phyloP scores from a whole-genome alignment of 805 yeast genomes.

The Diddensiella caesifluorescens region DNA sequence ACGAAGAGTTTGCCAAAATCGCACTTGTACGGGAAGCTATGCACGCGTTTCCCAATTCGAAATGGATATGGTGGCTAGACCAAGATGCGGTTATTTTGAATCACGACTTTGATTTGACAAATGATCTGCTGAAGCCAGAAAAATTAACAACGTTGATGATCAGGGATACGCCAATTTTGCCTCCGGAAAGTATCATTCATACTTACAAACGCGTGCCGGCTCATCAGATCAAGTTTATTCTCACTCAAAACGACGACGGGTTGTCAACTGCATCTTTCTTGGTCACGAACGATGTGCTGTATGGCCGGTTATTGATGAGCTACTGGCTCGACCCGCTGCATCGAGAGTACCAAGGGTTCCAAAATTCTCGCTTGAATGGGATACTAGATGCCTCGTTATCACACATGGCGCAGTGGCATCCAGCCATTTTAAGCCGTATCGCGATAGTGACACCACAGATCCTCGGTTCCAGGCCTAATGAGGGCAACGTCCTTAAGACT shows the following conservation, averaged over 20 bases:
- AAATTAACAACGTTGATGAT: slow-evolving; percentile 58
- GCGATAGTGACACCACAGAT: slow-evolving; percentile 63
- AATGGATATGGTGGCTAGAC: slow-evolving; percentile 87
- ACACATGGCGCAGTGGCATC: slow-evolving; percentile 94
- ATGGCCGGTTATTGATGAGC: slow-evolving; percentile 67
- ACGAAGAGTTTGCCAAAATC: slow-evolving; percentile 69
- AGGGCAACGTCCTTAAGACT: slow-evolving; percentile 24
- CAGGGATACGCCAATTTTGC: slow-evolving; percentile 67
- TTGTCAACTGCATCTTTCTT: slow-evolving; percentile 68
- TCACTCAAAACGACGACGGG: slow-evolving; percentile 65
- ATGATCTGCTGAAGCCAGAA: slow-evolving; percentile 55
- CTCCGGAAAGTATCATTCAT: slow-evolving; percentile 32
- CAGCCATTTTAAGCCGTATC: slow-evolving; percentile 64
- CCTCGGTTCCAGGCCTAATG: slow-evolving; percentile 37
- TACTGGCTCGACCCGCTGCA: slow-evolving; percentile 73
- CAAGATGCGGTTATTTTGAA: slow-evolving; percentile 70
- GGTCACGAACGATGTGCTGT: slow-evolving; percentile 55
- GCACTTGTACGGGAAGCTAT: slow-evolving; percentile 76
- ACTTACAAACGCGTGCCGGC: slow-evolving; percentile 63
- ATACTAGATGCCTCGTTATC: slow-evolving; percentile 55
- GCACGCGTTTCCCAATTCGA: slow-evolving; percentile 83
- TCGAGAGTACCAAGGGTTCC: slow-evolving; percentile 58
- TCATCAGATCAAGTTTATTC: slow-evolving; percentile 50
- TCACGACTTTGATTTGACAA: slow-evolving; percentile 51
- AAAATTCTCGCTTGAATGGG: slow-evolving; percentile 40